phyloP scores from a whole-genome alignment of 371 early-diverging fungal genomes.

The Apophysomyces ossiformis region DNA sequence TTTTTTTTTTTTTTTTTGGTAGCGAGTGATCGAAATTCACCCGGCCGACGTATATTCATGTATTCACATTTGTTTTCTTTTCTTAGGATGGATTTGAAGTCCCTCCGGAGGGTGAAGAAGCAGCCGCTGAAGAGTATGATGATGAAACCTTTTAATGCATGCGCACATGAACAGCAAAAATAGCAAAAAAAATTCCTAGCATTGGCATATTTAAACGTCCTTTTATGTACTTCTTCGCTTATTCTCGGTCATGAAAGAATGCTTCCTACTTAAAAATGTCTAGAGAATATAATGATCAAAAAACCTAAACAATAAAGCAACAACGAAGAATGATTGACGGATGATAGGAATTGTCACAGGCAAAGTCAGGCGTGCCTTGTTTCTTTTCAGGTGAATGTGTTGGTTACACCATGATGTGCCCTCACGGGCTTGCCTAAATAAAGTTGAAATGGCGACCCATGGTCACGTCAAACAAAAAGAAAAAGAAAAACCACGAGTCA shows the following conservation, averaged over 20 bases:
- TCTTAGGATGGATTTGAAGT: constrained; percentile 50
- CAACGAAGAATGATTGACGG: neutral
- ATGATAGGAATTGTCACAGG: neutral
- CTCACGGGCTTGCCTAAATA: neutral
- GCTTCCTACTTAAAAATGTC: neutral
- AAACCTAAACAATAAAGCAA: neutral
- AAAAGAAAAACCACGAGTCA: too few relatives aligned
- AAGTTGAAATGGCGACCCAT: neutral
- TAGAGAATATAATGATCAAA: neutral
- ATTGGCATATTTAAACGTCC: neutral
- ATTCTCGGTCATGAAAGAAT: neutral
- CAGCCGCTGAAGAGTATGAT: constrained; percentile 41
- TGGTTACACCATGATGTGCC: neutral
- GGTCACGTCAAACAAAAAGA: too few relatives aligned
- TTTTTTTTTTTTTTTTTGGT: neutral
- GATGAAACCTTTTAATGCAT: constrained; percentile 59
- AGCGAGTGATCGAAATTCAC: too few relatives aligned
- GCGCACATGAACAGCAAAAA: constrained; percentile 5
- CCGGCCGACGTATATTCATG: neutral
- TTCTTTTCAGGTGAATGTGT: neutral
- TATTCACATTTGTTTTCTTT: neutral
- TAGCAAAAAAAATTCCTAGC: neutral
- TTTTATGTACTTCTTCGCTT: neutral
- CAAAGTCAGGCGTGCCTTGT: neutral
- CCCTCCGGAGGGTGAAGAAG: constrained; percentile 45